These are phyloP conservation scores for Metschnikowia colocasiae DNA, from an alignment of 805 yeast species.

Conservation along the genomic window DNA sequence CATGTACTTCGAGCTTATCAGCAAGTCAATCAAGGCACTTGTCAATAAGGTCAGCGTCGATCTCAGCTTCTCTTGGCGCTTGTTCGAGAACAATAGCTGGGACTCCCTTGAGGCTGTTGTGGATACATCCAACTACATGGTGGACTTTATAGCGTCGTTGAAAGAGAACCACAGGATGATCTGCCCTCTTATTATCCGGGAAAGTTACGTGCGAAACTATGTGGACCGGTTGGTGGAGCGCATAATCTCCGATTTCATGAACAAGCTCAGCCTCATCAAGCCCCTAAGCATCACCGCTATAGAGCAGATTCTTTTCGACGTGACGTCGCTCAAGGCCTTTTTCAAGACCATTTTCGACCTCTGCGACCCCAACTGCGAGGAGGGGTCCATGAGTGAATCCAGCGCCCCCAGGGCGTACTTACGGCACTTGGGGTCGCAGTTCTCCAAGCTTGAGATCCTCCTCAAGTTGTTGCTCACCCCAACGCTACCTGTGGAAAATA, in stretches of 20 bases:
- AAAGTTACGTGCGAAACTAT: slow-evolving; percentile 65
- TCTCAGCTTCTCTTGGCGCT: slow-evolving; percentile 74
- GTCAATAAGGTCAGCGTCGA: slow-evolving; percentile 58
- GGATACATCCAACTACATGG: slow-evolving; percentile 68
- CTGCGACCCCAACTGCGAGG: slow-evolving; percentile 38
- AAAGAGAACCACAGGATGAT: slow-evolving; percentile 44
- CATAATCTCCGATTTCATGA: slow-evolving; percentile 51
- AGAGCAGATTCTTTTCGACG: slow-evolving; percentile 77
- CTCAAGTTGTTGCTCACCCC: slow-evolving; percentile 65
- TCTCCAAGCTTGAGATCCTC: slow-evolving; percentile 52
- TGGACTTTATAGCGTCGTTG: slow-evolving; percentile 50
- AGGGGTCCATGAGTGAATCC: slow-evolving; percentile 12
- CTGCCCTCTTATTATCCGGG: slow-evolving; percentile 60
- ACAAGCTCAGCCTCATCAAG: slow-evolving; percentile 55
- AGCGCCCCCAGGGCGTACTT: slow-evolving; percentile 27
- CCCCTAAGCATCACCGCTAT: slow-evolving; percentile 56
- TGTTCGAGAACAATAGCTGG: slow-evolving; percentile 77
- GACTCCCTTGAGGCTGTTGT: slow-evolving; percentile 55
- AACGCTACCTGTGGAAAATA: slow-evolving; percentile 54
- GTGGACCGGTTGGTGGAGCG: slow-evolving; percentile 74
- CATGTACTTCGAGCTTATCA: slow-evolving; percentile 54
- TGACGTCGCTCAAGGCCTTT: slow-evolving; percentile 57
- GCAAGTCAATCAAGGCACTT: slow-evolving; percentile 52
- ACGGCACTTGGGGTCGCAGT: slow-evolving; percentile 43
- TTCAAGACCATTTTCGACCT: slow-evolving; percentile 44